Base-by-base conservation (phyloP, 208 protist species). In the Trypanosoma vivax region DNA sequence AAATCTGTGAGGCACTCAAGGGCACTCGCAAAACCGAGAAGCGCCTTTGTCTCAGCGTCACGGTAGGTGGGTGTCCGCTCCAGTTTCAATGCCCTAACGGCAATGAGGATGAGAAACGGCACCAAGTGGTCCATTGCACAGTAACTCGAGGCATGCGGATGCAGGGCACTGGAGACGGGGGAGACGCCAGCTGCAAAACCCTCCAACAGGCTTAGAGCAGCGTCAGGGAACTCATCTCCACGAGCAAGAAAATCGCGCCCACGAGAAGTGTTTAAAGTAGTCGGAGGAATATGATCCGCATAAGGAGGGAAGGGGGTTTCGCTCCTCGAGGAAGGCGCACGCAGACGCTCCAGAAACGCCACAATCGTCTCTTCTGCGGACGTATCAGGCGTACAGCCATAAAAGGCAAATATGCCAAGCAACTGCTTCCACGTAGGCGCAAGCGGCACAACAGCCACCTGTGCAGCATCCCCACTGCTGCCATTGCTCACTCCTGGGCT, bases 341-440 rank as follows among this genome's bases (percentile, higher is more conserved):
- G 65, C 29, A 91, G 59, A 5, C 88, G 83, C n/a, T 83, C 67
- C 7, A 89, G 50, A 37, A 95, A 84, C 19, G 58, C 43, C 14
- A 40, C 35, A 31, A 95, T 65, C 42, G 91, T 88, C 13, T 88
- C 82, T 59, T 92, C 79, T 7, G 79, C 83, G 0, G 83, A 51
- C 21, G 79, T 87, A 64, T 90, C 83, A 3, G 78, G 77, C 4
- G 74, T 71, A 65, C 79, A 90, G 35, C 83, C 79, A 67, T 92
- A 92, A 63, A 92, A 92, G 13, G 78, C 68, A 62, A 90, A 90
- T 52, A 91, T 80, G 25, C 88, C 88, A 2, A 95, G 65, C 43
- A 95, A 63, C 62, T 95, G 88, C 59, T 90, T 92, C 84, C 88
- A 95, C 47, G 88, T 90, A n/a, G 83, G 80, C 4, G 80, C 70